Evolutionary conservation across 129 eudicot genomes (phyloP).

Genomic region (Pittosporum tobira): DNA sequence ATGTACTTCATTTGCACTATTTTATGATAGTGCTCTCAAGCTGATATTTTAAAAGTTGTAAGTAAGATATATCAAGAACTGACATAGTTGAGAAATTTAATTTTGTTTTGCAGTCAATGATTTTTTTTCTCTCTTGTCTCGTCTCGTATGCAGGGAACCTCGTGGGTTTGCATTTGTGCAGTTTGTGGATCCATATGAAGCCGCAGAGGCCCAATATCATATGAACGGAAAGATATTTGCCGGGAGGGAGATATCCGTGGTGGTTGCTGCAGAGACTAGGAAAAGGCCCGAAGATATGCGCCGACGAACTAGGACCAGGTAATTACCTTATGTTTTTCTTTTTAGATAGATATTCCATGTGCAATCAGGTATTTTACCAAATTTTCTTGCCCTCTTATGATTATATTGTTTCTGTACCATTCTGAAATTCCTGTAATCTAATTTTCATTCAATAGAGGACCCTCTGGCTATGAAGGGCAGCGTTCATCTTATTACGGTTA

Average conservation of each 20-base stretch:
- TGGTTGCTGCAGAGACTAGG: constrained; percentile 61
- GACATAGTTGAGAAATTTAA: constrained; percentile 8
- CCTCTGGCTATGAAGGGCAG: constrained; percentile 43
- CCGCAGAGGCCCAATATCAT: constrained; percentile 63
- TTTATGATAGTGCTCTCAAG: constrained; percentile 25
- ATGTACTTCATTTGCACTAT: constrained; percentile 25
- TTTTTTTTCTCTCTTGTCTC: not conserved
- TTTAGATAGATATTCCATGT: not conserved
- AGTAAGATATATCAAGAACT: constrained; percentile 25
- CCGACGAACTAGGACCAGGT: constrained; percentile 52
- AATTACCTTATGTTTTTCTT: not conserved
- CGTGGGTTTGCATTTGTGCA: constrained; percentile 85
- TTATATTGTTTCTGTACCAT: not conserved
- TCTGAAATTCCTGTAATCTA: constrained; percentile 2
- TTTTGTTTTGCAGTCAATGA: constrained; percentile 8
- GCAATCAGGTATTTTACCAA: not conserved
- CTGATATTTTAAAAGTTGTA: constrained; percentile 18
- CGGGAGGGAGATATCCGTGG: constrained; percentile 69
- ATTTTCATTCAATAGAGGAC: constrained; percentile 31
- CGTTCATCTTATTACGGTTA: constrained; percentile 40
- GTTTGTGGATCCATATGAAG: constrained; percentile 66
- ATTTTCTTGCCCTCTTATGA: not conserved
- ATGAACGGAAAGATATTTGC: constrained; percentile 63
- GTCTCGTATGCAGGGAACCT: constrained; percentile 46
- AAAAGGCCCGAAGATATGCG: constrained; percentile 80